These are phyloP conservation scores for Naumovozyma castellii DNA, from an alignment of 805 yeast genomes.

Conservation along the genomic window DNA sequence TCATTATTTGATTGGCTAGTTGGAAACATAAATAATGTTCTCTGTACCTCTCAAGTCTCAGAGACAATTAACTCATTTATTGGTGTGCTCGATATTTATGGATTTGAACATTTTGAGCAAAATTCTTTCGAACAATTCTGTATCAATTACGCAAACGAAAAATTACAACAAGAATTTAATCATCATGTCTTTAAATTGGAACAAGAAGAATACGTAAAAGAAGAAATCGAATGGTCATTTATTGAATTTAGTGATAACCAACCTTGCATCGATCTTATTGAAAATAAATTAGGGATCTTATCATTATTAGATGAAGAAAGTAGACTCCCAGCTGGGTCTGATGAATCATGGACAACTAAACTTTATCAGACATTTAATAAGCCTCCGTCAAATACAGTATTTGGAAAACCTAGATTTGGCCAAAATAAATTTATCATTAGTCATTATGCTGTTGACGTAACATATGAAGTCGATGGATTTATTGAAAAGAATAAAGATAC, in stretches of 20 bases:
- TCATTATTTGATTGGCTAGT: slow-evolving; percentile 94
- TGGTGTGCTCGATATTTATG: slow-evolving; percentile 95
- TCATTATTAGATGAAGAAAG: slow-evolving; percentile 91
- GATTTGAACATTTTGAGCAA: slow-evolving; percentile 90
- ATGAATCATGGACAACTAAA: slow-evolving; percentile 85
- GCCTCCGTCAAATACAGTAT: slow-evolving; percentile 64
- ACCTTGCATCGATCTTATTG: slow-evolving; percentile 90
- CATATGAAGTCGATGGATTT: slow-evolving; percentile 88
- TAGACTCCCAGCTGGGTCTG: slow-evolving; percentile 86
- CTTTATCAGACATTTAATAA: slow-evolving; percentile 79
- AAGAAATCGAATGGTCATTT: slow-evolving; percentile 93
- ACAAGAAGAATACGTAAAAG: slow-evolving; percentile 88
- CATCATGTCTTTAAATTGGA: slow-evolving; percentile 96
- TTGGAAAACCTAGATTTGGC: slow-evolving; percentile 92
- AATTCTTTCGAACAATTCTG: slow-evolving; percentile 97
- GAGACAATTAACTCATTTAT: slow-evolving; percentile 60
- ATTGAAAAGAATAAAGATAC: slow-evolving; percentile 96
- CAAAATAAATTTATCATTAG: slow-evolving; percentile 80
- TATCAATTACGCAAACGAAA: slow-evolving; percentile 94
- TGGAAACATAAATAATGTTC: slow-evolving; percentile 59
- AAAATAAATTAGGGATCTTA: slow-evolving; percentile 77
- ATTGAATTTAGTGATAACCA: slow-evolving; percentile 94
- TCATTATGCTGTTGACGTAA: slow-evolving; percentile 91
- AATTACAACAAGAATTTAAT: slow-evolving; percentile 92
- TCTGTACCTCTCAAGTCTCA: slow-evolving; percentile 63